These are phyloP conservation scores for Yamadazyma epiphylla DNA, from an alignment of 1,139 yeast genomes.

Conservation along the genomic window DNA sequence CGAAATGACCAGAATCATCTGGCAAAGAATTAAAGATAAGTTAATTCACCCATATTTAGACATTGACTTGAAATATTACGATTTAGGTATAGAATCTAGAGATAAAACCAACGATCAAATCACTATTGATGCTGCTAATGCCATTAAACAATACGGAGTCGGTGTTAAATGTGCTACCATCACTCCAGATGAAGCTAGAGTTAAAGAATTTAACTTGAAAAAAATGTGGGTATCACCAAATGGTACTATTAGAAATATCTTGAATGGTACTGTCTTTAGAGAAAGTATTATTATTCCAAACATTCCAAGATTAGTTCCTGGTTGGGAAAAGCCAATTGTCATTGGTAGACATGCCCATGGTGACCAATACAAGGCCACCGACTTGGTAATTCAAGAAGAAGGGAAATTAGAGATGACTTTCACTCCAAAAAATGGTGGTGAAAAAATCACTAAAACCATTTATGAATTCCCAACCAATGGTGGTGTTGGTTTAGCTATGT, in stretches of 20 bases:
- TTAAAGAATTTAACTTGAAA: constrained; percentile 66
- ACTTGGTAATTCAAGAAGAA: constrained; percentile 62
- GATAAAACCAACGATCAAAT: constrained; percentile 71
- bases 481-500: constrained; percentile 81
- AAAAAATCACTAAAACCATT: constrained; percentile 46
- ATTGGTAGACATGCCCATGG: constrained; percentile 87
- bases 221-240: constrained; percentile 87
- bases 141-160: constrained; percentile 71
- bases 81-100: constrained; percentile 66
- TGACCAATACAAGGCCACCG: constrained; percentile 82
- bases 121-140: constrained; percentile 72
- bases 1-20: constrained; percentile 83
- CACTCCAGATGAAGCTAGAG: constrained; percentile 82
- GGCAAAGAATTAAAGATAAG: constrained; percentile 71
- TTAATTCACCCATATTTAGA: constrained; percentile 69
- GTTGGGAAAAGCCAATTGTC: constrained; percentile 79
- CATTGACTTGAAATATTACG: constrained; percentile 72
- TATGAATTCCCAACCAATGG: constrained; percentile 60
- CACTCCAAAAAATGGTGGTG: constrained; percentile 61
- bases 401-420: constrained; percentile 66
- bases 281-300: constrained; percentile 78
- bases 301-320: constrained; percentile 71
- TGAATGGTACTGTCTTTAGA: constrained; percentile 82
- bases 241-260: constrained; percentile 77
- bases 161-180: constrained; percentile 86